Evolutionary conservation across 164 flowering plant genomes (phyloP).

Genomic region (Amborella trichopoda): DNA sequence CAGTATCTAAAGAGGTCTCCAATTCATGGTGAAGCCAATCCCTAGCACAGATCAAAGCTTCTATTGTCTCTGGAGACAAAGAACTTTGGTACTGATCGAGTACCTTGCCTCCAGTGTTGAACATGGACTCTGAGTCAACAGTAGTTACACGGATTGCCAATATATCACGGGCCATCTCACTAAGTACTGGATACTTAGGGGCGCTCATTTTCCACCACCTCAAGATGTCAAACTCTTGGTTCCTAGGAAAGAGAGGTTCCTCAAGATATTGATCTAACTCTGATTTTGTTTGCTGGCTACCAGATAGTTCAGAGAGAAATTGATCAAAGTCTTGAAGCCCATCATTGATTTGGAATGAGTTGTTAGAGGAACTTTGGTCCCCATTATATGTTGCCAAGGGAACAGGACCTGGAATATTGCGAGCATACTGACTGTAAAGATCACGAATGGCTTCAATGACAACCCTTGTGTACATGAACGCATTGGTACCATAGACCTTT

Average conservation of each 20-base stretch:
- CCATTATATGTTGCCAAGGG: neutral
- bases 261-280: conserved; percentile 24
- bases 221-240: conserved; percentile 12
- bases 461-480: conserved; percentile 26
- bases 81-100: conserved; percentile 9
- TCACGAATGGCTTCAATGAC: conserved; percentile 64
- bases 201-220: conserved; percentile 16
- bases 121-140: conserved; percentile 6
- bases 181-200: conserved; percentile 16
- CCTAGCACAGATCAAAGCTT: conserved; percentile 9
- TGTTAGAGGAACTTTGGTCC: neutral
- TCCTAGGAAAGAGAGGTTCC: conserved; percentile 5
- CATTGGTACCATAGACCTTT: conserved; percentile 57
- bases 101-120: conserved; percentile 4
- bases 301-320: conserved; percentile 38
- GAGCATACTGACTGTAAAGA: conserved; percentile 48
- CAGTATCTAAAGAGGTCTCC: no score
- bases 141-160: conserved; percentile 16
- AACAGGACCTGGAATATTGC: conserved; percentile 1
- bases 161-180: conserved; percentile 22
- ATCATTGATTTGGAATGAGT: conserved; percentile 10
- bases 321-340: conserved; percentile 51
- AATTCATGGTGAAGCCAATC: conserved; percentile 7
- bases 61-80: conserved; percentile 1
- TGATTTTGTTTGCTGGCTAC: conserved; percentile 35